Percentiles rank a stretch among this genome's conserved stretches.
phyloP scores from a whole-genome alignment of 257 asterid species.

The Knoxia roxburghii region DNA sequence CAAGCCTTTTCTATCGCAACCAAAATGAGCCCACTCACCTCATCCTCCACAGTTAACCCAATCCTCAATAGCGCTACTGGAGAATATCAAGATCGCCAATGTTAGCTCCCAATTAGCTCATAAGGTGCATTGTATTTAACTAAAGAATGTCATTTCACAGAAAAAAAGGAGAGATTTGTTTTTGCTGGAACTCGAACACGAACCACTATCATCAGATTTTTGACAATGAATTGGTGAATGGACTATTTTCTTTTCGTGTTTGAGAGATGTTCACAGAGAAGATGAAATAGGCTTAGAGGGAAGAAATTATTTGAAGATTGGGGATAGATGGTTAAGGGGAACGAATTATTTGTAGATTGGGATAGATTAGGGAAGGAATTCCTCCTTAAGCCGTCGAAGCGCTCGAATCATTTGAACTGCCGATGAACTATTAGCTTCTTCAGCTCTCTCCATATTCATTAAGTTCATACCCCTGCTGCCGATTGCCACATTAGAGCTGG shows the following conservation, averaged over 20 bases:
- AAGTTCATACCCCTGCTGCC: constrained; percentile 23
- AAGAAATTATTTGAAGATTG: no score
- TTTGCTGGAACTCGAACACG: no score
- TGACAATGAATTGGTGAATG: no score
- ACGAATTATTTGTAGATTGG: no score
- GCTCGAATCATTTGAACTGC: constrained; percentile 48
- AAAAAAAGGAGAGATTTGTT: no score
- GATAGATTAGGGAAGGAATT: no score
- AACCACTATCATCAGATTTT: no score
- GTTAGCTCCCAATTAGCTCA: constrained; percentile 26
- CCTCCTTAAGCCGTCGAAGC: constrained; percentile 59
- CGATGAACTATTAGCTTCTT: constrained; percentile 48
- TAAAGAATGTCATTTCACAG: neutral
- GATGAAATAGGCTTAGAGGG: no score
- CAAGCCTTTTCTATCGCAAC: constrained; percentile 93
- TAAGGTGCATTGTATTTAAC: neutral
- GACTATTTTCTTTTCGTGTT: no score
- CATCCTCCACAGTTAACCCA: constrained; percentile 99
- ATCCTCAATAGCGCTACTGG: constrained; percentile 99
- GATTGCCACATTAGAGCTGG: constrained; percentile 40
- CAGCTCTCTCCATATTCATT: constrained; percentile 28
- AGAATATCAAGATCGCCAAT: constrained; percentile 14
- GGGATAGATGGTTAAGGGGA: no score
- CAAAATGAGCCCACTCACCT: constrained; percentile 99
- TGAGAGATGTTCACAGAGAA: no score